Conservation (phyloP, 2,329 filamentous ascomycete genomes). For the Chalara sp. region DNA sequence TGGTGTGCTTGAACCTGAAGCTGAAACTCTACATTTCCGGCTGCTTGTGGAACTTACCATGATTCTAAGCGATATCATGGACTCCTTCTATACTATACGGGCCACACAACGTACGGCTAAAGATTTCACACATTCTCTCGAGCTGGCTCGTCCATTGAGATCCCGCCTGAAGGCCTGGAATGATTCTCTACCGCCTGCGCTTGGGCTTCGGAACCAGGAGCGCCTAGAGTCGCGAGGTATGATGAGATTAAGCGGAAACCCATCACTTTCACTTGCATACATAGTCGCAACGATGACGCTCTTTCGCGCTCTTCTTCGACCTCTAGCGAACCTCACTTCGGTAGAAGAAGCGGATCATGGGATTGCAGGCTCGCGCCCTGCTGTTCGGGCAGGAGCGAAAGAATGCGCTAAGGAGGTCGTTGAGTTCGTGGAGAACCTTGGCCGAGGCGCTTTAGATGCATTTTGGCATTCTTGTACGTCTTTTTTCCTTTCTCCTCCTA, state of each 20-base stretch:
- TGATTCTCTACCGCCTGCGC: constrained; percentile 22
- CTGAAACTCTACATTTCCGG: constrained; percentile 22
- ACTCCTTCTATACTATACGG: constrained; percentile 25
- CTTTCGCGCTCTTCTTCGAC: constrained; percentile 27
- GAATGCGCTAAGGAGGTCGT: constrained; percentile 27
- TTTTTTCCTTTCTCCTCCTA: not conserved
- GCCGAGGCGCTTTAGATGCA: constrained; percentile 21
- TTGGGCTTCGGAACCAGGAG: constrained; percentile 15
- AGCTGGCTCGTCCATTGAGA: constrained; percentile 22
- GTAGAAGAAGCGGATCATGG: constrained; percentile 20
- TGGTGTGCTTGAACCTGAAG: constrained; percentile 17
- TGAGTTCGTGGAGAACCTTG: constrained; percentile 25
- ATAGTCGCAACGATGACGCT: constrained; percentile 30
- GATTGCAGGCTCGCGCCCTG: constrained; percentile 14
- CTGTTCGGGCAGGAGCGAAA: constrained; percentile 23
- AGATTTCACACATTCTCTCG: constrained; percentile 25
- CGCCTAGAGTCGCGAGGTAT: constrained; percentile 17
- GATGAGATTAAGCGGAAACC: constrained; percentile 23
- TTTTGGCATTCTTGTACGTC: constrained; percentile 26
- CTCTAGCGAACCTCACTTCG: constrained; percentile 21
- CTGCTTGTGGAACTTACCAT: constrained; percentile 24
- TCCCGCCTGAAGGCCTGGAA: constrained; percentile 26
- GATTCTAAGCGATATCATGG: constrained; percentile 28
- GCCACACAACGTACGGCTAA: constrained; percentile 23
- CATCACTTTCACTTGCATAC: constrained; percentile 27